phyloP scores from a whole-genome alignment of 2,329 filamentous ascomycete species.

The Chaetomiaceae sp. region DNA sequence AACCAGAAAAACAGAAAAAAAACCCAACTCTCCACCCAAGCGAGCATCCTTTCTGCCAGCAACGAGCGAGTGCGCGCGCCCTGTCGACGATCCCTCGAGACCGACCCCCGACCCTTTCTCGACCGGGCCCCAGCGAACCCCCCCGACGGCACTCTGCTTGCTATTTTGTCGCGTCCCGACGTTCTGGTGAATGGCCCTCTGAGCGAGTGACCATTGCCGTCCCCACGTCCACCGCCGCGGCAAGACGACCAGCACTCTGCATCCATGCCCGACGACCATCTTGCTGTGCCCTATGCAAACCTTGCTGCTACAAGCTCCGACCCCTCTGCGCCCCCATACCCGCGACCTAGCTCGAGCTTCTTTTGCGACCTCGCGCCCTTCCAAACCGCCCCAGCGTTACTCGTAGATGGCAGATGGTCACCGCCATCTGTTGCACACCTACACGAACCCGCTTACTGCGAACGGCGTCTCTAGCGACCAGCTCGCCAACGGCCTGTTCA shows the following conservation, averaged over 20 bases:
- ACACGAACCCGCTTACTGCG: conserved; percentile 55
- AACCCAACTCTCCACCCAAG: conserved; percentile 6
- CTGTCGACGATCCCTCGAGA: not conserved
- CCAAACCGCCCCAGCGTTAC: conserved; percentile 21
- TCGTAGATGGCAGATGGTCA: conserved; percentile 67
- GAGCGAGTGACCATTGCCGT: conserved; percentile 13
- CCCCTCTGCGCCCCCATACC: conserved; percentile 18
- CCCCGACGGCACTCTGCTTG: not conserved
- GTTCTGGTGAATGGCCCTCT: conserved; percentile 24
- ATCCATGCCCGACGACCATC: conserved; percentile 27
- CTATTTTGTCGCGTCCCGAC: not conserved
- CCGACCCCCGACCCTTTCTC: not conserved
- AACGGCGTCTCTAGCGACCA: conserved; percentile 46
- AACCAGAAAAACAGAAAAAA: conserved; percentile 19
- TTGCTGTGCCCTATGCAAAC: conserved; percentile 26
- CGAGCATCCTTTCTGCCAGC: conserved; percentile 13
- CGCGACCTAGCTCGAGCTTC: not conserved
- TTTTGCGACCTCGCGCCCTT: not conserved
- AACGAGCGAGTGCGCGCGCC: conserved; percentile 1
- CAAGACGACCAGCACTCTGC: conserved; percentile 21
- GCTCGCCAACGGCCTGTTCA: conserved; percentile 31
- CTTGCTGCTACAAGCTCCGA: conserved; percentile 27
- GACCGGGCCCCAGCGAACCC: not conserved
- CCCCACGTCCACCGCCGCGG: conserved; percentile 16
- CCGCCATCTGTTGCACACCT: conserved; percentile 55